Conservation (phyloP, 1,284 basidiomycete genomes). For the Trichosporon sp. region DNA sequence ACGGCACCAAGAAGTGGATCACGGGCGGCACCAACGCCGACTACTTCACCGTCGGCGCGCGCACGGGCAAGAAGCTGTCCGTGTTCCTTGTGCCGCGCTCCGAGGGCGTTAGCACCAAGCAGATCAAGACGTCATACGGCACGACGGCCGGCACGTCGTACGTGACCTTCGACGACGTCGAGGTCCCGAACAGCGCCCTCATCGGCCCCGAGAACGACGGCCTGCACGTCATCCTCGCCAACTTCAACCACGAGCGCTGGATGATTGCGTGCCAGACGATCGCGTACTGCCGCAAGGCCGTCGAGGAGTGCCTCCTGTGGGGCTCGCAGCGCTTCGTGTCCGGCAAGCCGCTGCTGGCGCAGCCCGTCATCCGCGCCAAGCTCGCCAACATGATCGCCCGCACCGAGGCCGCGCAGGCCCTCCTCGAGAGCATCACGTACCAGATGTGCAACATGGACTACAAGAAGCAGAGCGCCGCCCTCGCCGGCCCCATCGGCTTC, state of each 20-base stretch:
- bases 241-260: constrained; percentile 42
- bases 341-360: constrained; percentile 74
- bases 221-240: constrained; percentile 64
- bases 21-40: constrained; percentile 66
- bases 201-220: constrained; percentile 79
- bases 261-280: constrained; percentile 18
- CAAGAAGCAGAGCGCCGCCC: constrained; percentile 60
- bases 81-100: constrained; percentile 74
- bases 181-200: constrained; percentile 76
- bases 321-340: constrained; percentile 72
- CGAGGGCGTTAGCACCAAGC: constrained; percentile 76
- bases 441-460: constrained; percentile 84
- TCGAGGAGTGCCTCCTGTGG: constrained; percentile 57
- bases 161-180: constrained; percentile 81
- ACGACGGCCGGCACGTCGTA: constrained; percentile 74
- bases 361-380: constrained; percentile 66
- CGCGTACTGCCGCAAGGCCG: constrained; percentile 22
- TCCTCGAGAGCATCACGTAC: constrained; percentile 82
- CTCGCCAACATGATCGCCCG: constrained; percentile 80
- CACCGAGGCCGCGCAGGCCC: constrained; percentile 74
- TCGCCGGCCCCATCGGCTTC: constrained; percentile 50
- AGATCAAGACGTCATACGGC: constrained; percentile 80
- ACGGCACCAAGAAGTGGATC: constrained; percentile 89
- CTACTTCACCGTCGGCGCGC: constrained; percentile 36
- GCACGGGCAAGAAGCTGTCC: constrained; percentile 69